These are phyloP conservation scores for Sonneratia caseolaris DNA, from an alignment of 345 rosid genomes.

Conservation along the genomic window DNA sequence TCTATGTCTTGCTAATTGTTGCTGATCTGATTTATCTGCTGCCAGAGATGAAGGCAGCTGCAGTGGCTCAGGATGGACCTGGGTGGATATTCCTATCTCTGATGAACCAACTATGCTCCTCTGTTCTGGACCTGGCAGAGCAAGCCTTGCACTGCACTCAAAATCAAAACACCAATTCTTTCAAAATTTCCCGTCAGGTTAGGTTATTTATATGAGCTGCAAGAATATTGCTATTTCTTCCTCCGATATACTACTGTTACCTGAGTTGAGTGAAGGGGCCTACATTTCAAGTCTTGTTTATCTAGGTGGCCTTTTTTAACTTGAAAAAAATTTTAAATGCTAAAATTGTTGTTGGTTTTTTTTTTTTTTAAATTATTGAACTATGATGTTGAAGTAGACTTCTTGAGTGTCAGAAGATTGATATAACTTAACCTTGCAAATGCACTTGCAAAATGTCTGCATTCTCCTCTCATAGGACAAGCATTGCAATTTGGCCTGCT, in stretches of 20 bases:
- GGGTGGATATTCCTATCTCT: constrained; percentile 6
- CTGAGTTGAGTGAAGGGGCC: not conserved
- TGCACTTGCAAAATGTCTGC: constrained; percentile 98
- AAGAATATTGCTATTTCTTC: not conserved
- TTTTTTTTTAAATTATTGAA: not conserved
- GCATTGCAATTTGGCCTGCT: constrained; percentile 92
- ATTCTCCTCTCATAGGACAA: constrained; percentile 97
- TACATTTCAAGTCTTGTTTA: not conserved
- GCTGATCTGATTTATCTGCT: constrained; percentile 23
- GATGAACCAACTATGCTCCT: constrained; percentile 21
- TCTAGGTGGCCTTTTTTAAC: not conserved
- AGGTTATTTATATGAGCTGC: not conserved
- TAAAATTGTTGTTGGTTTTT: not conserved
- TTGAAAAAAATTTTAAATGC: not conserved
- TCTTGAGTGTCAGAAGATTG: not conserved
- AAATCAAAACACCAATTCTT: not conserved
- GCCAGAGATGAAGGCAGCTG: constrained; percentile 36
- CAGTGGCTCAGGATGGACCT: constrained; percentile 1
- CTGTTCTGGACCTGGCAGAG: constrained; percentile 59
- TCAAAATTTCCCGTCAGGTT: not conserved
- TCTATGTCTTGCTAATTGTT: constrained; percentile 18
- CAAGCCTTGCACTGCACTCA: constrained; percentile 72
- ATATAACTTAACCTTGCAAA: constrained; percentile 70
- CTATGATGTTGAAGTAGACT: not conserved
- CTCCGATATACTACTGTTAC: not conserved